Evolutionary conservation across 2,329 filamentous ascomycete species (phyloP).

Genomic region (Hysterium pulicare): DNA sequence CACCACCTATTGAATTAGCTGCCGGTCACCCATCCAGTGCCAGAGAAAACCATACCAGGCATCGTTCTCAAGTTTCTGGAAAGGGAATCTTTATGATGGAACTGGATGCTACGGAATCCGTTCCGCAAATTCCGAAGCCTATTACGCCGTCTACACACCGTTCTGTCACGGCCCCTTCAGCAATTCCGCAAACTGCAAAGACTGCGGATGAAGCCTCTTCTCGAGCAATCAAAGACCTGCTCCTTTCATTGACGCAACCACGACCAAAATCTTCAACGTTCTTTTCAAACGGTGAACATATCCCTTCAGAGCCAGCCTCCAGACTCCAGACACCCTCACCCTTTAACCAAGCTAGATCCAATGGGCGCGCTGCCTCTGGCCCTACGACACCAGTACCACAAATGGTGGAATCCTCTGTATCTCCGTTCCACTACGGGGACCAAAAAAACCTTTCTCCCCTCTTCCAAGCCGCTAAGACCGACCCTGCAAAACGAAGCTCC

Average conservation of each 20-base stretch:
- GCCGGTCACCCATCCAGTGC: constrained; percentile 1
- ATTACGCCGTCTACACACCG: constrained; percentile 22
- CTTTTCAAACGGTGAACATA: constrained; percentile 17
- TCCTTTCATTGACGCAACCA: constrained; percentile 39
- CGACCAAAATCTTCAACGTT: constrained; percentile 21
- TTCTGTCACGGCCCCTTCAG: constrained; percentile 30
- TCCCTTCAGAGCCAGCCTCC: constrained; percentile 19
- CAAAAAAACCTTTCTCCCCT: constrained; percentile 49
- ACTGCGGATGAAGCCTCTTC: constrained; percentile 40
- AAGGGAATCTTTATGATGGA: constrained; percentile 66
- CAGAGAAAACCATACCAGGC: constrained; percentile 36
- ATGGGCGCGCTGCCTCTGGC: constrained; percentile 29
- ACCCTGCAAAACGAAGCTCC: constrained; percentile 42
- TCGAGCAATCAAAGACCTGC: constrained; percentile 44
- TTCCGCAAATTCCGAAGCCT: constrained; percentile 18
- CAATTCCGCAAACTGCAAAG: constrained; percentile 21
- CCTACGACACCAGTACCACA: constrained; percentile 30
- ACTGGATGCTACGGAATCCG: constrained; percentile 46
- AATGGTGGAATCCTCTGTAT: constrained; percentile 16
- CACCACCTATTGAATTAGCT: constrained; percentile 14
- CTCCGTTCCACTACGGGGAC: constrained; percentile 41
- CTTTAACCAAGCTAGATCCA: constrained; percentile 31
- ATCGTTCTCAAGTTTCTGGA: constrained; percentile 46
- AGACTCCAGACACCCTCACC: constrained; percentile 39
- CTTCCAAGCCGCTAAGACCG: constrained; percentile 47